These are phyloP conservation scores for Helianthus annuus DNA, from an alignment of 129 eudicot species.

Conservation along the genomic window HanXRQr2.0-SUNRISE NC_035438.2:85951621-85952120, in stretches of 20 bases:
- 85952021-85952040: slow-evolving; percentile 72
- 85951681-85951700: background rate
- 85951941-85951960: slow-evolving; percentile 80
- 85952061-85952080: background rate
- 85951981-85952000: slow-evolving; percentile 82
- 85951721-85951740: slow-evolving; percentile 45
- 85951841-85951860: background rate
- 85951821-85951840: background rate
- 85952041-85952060: background rate
- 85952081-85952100: background rate
- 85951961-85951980: slow-evolving; percentile 74
- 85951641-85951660: background rate
- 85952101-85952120: background rate
- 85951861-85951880: slow-evolving; percentile 77
- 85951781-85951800: slow-evolving; percentile 31
- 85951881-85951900: slow-evolving; percentile 67
- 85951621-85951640: background rate
- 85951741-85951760: slow-evolving; percentile 64
- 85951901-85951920: slow-evolving; percentile 69
- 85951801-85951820: background rate
- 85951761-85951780: slow-evolving; percentile 64
- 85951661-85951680: background rate
- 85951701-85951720: slow-evolving; percentile 66
- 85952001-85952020: slow-evolving; percentile 62
- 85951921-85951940: slow-evolving; percentile 76